A percentile compares a stretch with the other conserved stretches of the same genome.
Evolutionary conservation across 1,284 basidiomycete genomes (phyloP).

Genomic region (Apiotrichum montevideense): DNA sequence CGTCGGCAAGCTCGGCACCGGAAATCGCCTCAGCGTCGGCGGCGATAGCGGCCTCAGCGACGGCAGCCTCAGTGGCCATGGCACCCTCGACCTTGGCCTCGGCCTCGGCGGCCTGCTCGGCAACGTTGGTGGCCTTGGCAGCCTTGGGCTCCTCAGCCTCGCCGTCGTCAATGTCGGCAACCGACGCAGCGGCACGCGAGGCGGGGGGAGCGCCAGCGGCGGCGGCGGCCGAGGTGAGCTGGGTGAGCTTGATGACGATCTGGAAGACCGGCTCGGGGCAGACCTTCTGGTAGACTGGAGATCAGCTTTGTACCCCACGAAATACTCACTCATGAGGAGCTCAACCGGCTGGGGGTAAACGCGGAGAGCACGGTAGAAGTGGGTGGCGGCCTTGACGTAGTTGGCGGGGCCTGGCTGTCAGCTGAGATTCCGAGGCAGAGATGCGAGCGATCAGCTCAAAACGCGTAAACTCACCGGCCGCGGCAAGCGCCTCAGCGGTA

Average conservation of each 20-base stretch:
- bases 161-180: slow-evolving; percentile 8
- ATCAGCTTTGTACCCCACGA: too few relatives aligned
- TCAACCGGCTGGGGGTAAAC: slow-evolving; percentile 92
- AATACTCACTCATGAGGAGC: slow-evolving; percentile 61
- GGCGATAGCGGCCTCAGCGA: background rate
- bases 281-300: slow-evolving; percentile 75
- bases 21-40: slow-evolving; percentile 1
- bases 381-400: slow-evolving; percentile 72
- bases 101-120: slow-evolving; percentile 5
- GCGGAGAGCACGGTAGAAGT: slow-evolving; percentile 87
- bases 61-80: background rate
- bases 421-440: background rate
- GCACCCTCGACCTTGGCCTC: slow-evolving; percentile 3
- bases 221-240: slow-evolving; percentile 17
- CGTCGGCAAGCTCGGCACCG: background rate
- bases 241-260: slow-evolving; percentile 79
- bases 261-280: slow-evolving; percentile 81
- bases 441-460: background rate
- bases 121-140: slow-evolving; percentile 1
- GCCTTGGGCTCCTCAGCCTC: slow-evolving; percentile 2
- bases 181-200: slow-evolving; percentile 4
- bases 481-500: slow-evolving; percentile 76
- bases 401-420: slow-evolving; percentile 60
- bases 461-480: slow-evolving; percentile 56
- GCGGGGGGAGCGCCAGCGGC: slow-evolving; percentile 6